A percentile compares a stretch with the other conserved stretches of the same genome.
phyloP scores from a whole-genome alignment of 352 stramenopile genomes.

The Phytophthora crassamura region DNA sequence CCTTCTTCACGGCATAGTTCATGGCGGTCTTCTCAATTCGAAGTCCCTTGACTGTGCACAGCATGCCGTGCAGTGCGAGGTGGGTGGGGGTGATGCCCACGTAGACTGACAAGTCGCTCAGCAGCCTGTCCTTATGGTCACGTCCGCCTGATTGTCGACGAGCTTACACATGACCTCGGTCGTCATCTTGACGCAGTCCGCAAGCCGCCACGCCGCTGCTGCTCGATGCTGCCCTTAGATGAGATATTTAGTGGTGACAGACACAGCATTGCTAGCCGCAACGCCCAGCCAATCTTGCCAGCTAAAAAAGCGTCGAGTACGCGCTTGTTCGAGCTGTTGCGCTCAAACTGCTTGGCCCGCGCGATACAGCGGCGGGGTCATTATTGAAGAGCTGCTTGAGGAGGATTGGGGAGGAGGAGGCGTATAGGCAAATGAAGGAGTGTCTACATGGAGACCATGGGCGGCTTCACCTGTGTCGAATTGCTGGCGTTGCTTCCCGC shows the following conservation, averaged over 20 bases:
- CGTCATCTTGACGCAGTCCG: too few relatives aligned
- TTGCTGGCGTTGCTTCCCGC: too few relatives aligned
- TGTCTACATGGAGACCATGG: too few relatives aligned
- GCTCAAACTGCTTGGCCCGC: too few relatives aligned
- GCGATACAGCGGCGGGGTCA: too few relatives aligned
- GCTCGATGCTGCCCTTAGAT: neutral
- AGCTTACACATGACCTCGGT: too few relatives aligned
- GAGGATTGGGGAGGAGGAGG: too few relatives aligned
- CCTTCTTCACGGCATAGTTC: slow-evolving; percentile 33
- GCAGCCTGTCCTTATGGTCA: slow-evolving; percentile 10
- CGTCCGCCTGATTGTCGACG: slow-evolving; percentile 14
- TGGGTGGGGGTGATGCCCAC: slow-evolving; percentile 16
- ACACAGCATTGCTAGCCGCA: slow-evolving; percentile 4
- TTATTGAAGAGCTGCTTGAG: too few relatives aligned
- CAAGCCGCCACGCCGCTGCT: too few relatives aligned
- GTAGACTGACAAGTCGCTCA: slow-evolving; percentile 6
- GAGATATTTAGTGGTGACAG: neutral
- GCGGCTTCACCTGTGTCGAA: too few relatives aligned
- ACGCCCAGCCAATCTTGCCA: slow-evolving; percentile 2
- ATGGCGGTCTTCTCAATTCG: slow-evolving; percentile 29
- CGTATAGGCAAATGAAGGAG: too few relatives aligned
- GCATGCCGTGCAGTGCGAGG: slow-evolving; percentile 18
- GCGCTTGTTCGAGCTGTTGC: too few relatives aligned
- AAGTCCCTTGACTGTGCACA: slow-evolving; percentile 31
- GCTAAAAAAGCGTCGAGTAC: neutral